Evolutionary conservation across 352 stramenopile genomes (phyloP), one percentile per base, ranked within the genome.

Genomic region (Peronospora farinosa): DNA sequence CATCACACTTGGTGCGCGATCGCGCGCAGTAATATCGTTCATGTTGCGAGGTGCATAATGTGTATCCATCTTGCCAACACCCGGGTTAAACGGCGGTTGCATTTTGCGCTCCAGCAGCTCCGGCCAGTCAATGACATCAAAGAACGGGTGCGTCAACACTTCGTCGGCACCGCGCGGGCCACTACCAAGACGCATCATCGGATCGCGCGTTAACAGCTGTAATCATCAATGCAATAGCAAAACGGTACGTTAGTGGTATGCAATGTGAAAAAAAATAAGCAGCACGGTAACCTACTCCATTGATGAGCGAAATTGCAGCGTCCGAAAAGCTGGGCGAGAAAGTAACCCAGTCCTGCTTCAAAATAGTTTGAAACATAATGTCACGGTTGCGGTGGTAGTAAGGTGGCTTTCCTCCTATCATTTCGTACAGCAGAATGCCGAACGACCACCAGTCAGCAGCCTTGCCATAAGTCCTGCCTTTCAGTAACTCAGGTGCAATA

Each of bases 391-490:
- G 82, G 54, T 95, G 82, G 62, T 95, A 95, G 59, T 94, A 94
- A 48, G 85, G 85, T 13, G 84, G 84, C 57, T 93, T 92, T 47
- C 90, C 91, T 23, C 84, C 94, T 42, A 97, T 95, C 91, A 98
- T 97, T 57, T 97, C 91, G 69, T 96, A 98, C n/a, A 98, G 62
- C 49, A 98, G 41, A 31, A 93, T 96, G 42, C 92, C 92, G 51
- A 97, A 96, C 2, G 80, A 95, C 92, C 92, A 98, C 90, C 88
- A 98, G 58, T 98, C 92, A 7, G 95, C 92, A 39, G 86, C 83
- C 55, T 91, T 87, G 42, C 87, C 86, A 61, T 98, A 97, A 45
- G 72, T 49, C 38, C 94, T 84, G 40, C 88, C 87, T 62, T 81
- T 89, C 27, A 97, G 66, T 37, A 97, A 54, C 57, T 97, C 90